Percentiles rank a stretch among this genome's conserved stretches.
These are phyloP conservation scores for Candida suzukii DNA, from an alignment of 805 yeast genomes.

Conservation along the genomic window DNA sequence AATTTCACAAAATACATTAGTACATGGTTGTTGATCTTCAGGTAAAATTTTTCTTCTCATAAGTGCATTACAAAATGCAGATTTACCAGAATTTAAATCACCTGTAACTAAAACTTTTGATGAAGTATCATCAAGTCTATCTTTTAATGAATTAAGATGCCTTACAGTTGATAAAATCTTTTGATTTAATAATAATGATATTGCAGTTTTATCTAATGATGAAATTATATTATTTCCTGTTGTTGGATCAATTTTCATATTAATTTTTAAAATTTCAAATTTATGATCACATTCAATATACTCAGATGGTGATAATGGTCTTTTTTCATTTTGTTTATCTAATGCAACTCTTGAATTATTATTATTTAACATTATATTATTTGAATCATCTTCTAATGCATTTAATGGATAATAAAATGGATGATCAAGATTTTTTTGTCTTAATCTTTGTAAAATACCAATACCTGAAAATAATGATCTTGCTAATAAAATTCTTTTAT, in stretches of 20 bases:
- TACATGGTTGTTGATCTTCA: slow-evolving; percentile 96
- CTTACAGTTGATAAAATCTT: slow-evolving; percentile 57
- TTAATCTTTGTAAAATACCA: slow-evolving; percentile 43
- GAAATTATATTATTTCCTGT: slow-evolving; percentile 37
- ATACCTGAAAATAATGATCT: slow-evolving; percentile 50
- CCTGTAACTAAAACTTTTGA: slow-evolving; percentile 96
- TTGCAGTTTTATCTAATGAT: slow-evolving; percentile 57
- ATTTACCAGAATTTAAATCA: slow-evolving; percentile 93
- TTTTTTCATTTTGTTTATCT: slow-evolving; percentile 6
- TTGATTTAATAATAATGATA: slow-evolving; percentile 62
- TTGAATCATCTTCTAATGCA: slow-evolving; percentile 22
- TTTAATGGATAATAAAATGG: slow-evolving; percentile 59
- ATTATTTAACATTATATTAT: slow-evolving; percentile 35
- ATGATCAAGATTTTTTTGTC: slow-evolving; percentile 47
- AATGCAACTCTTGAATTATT: slow-evolving; percentile 45
- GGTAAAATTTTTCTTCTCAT: slow-evolving; percentile 75
- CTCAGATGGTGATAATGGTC: background rate
- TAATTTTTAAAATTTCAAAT: slow-evolving; percentile 58
- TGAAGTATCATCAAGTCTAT: slow-evolving; percentile 82
- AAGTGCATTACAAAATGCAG: slow-evolving; percentile 90
- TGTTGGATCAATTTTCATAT: slow-evolving; percentile 47
- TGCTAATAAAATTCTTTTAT: slow-evolving; percentile 58
- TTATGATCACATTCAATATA: slow-evolving; percentile 22
- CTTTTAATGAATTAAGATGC: slow-evolving; percentile 66
- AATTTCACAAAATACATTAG: slow-evolving; percentile 93